phyloP scores from a whole-genome alignment of 139 green algal species.

The Picocystis salinarum region DNA sequence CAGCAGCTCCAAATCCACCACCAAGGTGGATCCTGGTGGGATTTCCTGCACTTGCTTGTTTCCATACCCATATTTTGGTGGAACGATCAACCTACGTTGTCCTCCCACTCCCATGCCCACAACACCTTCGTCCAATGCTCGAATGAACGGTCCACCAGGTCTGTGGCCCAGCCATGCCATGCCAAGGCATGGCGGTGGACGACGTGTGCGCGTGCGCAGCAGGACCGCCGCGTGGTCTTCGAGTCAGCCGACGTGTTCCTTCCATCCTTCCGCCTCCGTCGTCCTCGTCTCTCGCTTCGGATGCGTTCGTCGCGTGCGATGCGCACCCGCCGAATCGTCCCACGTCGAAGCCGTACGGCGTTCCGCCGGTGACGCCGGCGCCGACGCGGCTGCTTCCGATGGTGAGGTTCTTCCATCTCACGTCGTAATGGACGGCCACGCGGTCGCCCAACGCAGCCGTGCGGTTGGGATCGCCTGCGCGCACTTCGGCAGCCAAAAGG shows the following conservation, averaged over 20 bases:
- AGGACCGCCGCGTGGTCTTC: too few species aligned
- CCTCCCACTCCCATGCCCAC: constrained; percentile 64
- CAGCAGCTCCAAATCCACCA: constrained; percentile 58
- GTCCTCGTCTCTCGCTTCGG: too few species aligned
- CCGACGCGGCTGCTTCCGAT: constrained; percentile 32
- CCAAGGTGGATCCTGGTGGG: constrained; percentile 37
- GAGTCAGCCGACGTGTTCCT: too few species aligned
- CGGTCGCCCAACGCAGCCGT: constrained; percentile 25
- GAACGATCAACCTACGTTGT: constrained; percentile 47
- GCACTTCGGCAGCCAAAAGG: constrained; percentile 40
- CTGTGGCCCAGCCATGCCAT: too few species aligned
- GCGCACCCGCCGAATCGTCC: too few species aligned
- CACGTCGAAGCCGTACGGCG: constrained; percentile 72
- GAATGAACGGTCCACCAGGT: constrained; percentile 31
- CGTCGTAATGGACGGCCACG: constrained; percentile 65
- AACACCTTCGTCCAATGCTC: constrained; percentile 32
- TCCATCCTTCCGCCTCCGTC: too few species aligned
- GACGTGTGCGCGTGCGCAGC: constrained; percentile 22
- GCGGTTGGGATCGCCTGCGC: constrained; percentile 17
- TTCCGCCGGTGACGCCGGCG: constrained; percentile 59
- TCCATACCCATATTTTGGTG: constrained; percentile 31
- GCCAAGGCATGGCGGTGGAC: constrained; percentile 43
- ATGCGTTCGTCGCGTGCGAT: too few species aligned
- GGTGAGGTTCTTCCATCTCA: constrained; percentile 21
- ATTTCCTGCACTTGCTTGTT: constrained; percentile 50